Conservation (phyloP, 331 rosid genomes). For the Ulmus americana region DNA sequence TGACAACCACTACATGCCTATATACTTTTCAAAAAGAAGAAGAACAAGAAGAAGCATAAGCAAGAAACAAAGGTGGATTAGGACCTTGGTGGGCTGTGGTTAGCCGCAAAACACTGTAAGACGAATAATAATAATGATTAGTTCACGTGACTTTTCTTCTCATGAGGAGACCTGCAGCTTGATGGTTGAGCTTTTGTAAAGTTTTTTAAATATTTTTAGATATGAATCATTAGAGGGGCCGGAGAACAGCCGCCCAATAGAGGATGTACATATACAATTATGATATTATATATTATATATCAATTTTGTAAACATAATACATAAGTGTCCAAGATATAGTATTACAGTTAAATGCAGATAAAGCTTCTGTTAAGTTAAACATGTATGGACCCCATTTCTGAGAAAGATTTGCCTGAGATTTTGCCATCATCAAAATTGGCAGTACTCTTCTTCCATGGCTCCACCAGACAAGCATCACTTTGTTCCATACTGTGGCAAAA, state of each 20-base stretch:
- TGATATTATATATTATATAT: constrained; percentile 6
- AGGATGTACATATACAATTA: constrained; percentile 24
- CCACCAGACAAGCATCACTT: constrained; percentile 4
- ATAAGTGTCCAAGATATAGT: neutral
- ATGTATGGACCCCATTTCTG: neutral
- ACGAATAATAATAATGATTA: constrained; percentile 5
- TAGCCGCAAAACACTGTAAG: constrained; percentile 16
- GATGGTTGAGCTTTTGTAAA: constrained; percentile 25
- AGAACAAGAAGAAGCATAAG: too few species aligned
- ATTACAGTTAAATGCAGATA: constrained; percentile 10
- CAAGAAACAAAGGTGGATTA: constrained; percentile 4
- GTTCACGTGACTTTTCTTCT: constrained; percentile 11
- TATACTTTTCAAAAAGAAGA: neutral
- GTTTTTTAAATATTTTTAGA: constrained; percentile 19
- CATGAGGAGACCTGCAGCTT: constrained; percentile 15
- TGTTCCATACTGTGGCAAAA: constrained; percentile 16
- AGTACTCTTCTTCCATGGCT: neutral
- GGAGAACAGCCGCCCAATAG: constrained; percentile 24
- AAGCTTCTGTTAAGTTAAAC: neutral
- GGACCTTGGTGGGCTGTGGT: constrained; percentile 8
- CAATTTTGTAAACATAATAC: constrained; percentile 25
- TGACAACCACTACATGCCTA: constrained; percentile 21
- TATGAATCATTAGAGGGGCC: constrained; percentile 23
- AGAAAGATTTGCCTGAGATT: neutral
- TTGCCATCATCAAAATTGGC: neutral